Base-by-base conservation (phyloP, 2,329 filamentous ascomycete genomes). In the Cladosporium sp. region DNA sequence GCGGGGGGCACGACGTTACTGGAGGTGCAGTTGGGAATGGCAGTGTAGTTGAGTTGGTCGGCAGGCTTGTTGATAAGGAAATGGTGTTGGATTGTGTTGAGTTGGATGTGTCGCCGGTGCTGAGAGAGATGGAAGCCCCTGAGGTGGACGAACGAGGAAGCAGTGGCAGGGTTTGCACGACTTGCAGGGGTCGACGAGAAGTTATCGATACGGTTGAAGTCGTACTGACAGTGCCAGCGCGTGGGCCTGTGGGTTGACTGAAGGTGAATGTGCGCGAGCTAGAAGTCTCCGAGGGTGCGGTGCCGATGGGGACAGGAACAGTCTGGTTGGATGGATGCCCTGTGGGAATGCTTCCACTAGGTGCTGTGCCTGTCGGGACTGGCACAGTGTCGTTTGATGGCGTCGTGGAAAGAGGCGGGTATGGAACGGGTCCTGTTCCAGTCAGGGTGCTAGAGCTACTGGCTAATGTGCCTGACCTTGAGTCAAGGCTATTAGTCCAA, bases 191-290 rank as follows among this genome's bases (percentile, higher is more conserved):
- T n/a, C 22, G 8, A 15, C 46, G 46, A 20, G 16, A 27, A 15
- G 38, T 36, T 4, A 19, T 16, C 13, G 16, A 11, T 8, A 25
- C 38, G 2, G 36, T 32, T 15, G 39, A 41, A n/a, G 19, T 35
- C 12, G 32, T 43, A 35, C 30, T 46, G 4, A 45, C 39, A 18
- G 52, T 52, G 19, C 46, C 53, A 7, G 50, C 43, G 9, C 46
- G 35, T 20, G 51, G 22, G 4, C 35, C 33, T 19, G n/a, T 18
- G 16, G 18, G 49, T 12, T 36, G 41, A 43, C 42, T 46, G 38
- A 43, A 29, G 30, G 19, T 38, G n/a, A 15, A 15, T 8, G 47
- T n/a, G 30, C 6, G 6, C 12, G 38, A 35, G 19, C 19, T 19
- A 11, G 29, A 5, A 27, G 15, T 7, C 4, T 32, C 30, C 7